A percentile compares a stretch with the other conserved stretches of the same genome.
Evolutionary conservation across 2,329 filamentous ascomycete species (phyloP).

Genomic region (Clarireedia homoeocarpa): DNA sequence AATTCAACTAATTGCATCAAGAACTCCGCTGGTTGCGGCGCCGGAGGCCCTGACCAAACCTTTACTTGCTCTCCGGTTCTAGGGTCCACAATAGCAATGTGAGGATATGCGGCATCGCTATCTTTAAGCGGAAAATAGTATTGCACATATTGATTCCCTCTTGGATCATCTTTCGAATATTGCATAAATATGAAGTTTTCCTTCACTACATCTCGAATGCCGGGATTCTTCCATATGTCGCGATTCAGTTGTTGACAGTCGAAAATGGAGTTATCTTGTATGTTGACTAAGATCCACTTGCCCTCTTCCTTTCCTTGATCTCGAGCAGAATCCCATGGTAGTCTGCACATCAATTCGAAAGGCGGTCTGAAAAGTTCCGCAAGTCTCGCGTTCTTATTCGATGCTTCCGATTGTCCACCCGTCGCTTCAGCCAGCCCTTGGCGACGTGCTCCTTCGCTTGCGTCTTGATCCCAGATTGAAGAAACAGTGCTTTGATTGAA

Average conservation of each 20-base stretch:
- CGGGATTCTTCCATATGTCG: constrained; percentile 87
- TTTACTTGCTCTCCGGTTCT: constrained; percentile 96
- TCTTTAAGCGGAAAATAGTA: constrained; percentile 82
- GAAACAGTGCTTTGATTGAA: constrained; percentile 54
- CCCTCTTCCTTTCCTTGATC: constrained; percentile 77
- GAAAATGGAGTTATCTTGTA: constrained; percentile 89
- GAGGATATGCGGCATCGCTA: constrained; percentile 83
- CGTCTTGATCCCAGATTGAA: constrained; percentile 42
- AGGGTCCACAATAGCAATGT: constrained; percentile 92
- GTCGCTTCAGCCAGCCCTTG: constrained; percentile 51
- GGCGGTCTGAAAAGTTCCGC: constrained; percentile 91
- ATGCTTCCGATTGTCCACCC: constrained; percentile 56
- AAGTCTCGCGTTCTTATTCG: constrained; percentile 66
- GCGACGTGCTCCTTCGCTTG: constrained; percentile 38
- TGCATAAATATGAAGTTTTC: constrained; percentile 97
- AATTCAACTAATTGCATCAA: constrained; percentile 91
- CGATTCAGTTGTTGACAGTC: constrained; percentile 91
- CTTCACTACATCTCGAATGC: constrained; percentile 69
- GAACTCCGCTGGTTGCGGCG: constrained; percentile 71
- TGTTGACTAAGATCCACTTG: constrained; percentile 94
- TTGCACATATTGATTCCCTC: constrained; percentile 72
- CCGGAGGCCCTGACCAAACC: constrained; percentile 81
- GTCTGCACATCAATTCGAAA: constrained; percentile 75
- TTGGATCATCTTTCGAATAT: constrained; percentile 77
- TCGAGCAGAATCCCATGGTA: constrained; percentile 78